Conservation (phyloP, 129 eudicot genomes). For the Heracleum sosnowskyi region DNA sequence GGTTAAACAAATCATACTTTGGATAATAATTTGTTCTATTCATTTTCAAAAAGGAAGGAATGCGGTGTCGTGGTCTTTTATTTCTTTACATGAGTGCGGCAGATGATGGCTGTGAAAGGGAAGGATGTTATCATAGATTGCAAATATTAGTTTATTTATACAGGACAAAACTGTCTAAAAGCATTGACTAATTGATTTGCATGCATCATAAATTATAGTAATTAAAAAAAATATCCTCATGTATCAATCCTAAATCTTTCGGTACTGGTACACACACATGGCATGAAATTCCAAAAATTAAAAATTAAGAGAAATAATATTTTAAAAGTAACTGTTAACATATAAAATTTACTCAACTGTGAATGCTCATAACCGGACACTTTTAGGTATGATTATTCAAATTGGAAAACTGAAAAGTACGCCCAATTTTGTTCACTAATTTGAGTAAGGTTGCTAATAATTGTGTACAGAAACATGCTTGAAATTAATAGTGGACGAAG, state of each 20-base stretch:
- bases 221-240: no score
- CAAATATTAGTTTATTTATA: not conserved
- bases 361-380: not conserved
- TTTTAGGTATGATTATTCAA: not conserved
- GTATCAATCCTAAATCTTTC: no score
- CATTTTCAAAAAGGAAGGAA: not conserved
- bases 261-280: not conserved
- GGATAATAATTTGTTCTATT: not conserved
- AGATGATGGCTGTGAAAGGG: not conserved
- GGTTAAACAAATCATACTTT: not conserved
- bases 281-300: not conserved
- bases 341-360: not conserved
- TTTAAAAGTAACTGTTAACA: no score
- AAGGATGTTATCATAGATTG: not conserved
- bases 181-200: not conserved
- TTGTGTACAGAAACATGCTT: not conserved
- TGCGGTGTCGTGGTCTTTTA: not conserved
- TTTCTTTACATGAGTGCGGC: not conserved
- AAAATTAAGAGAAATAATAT: no score
- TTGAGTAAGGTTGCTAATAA: not conserved
- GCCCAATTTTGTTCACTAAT: not conserved
- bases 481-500: not conserved
- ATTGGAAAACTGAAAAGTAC: not conserved
- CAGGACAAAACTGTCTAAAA: not conserved
- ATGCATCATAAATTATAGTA: not conserved